phyloP scores from a whole-genome alignment of 169 alveolate genomes.

The Fabrea salina region DNA sequence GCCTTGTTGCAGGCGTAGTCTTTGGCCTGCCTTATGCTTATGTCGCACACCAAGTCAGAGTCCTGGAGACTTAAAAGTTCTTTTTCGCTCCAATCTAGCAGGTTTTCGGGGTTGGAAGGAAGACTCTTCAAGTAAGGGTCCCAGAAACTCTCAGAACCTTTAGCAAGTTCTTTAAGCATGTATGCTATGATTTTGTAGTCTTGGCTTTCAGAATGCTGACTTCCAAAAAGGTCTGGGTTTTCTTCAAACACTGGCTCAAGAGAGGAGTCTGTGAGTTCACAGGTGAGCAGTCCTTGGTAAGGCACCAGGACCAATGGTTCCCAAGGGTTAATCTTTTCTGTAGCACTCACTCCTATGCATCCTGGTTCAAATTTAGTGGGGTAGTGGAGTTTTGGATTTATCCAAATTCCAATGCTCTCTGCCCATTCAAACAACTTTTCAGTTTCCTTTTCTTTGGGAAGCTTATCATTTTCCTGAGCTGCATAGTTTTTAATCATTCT shows the following conservation, averaged over 20 bases:
- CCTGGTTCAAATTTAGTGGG: conserved; percentile 25
- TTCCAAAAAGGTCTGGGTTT: background rate
- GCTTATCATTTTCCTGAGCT: no score
- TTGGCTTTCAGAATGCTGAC: background rate
- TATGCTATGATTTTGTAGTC: conserved; percentile 23
- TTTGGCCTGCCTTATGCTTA: conserved; percentile 38
- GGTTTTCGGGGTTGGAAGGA: background rate
- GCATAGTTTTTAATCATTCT: no score
- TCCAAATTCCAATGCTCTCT: background rate
- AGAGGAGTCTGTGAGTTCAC: no score
- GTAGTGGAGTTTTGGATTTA: conserved; percentile 3
- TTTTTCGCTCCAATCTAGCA: conserved; percentile 3
- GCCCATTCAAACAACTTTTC: background rate
- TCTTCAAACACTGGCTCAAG: background rate
- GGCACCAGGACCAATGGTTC: conserved; percentile 7
- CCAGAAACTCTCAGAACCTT: background rate
- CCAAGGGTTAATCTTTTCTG: background rate
- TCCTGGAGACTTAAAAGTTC: conserved; percentile 18
- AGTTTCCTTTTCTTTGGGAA: no score
- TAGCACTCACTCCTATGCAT: background rate
- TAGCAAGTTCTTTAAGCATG: background rate
- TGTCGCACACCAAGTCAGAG: conserved; percentile 51
- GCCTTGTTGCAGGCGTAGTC: conserved; percentile 14
- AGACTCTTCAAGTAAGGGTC: background rate
- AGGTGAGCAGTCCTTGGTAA: background rate